phyloP scores from a whole-genome alignment of 805 yeast genomes.

The Blastobotrys chiropterorum region DNA sequence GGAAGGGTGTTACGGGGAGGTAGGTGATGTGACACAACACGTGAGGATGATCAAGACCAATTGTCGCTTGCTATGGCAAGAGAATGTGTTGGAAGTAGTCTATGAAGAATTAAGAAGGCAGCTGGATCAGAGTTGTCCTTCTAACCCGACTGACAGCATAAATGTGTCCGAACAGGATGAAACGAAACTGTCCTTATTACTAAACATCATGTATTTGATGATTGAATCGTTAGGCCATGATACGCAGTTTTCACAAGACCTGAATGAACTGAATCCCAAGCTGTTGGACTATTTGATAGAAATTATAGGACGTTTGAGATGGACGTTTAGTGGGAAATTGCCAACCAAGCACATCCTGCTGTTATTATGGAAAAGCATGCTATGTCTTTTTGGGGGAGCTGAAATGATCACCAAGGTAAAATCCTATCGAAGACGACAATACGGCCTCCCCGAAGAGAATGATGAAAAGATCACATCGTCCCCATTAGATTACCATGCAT shows the following conservation, averaged over 20 bases:
- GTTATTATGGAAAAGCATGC: conserved; percentile 44
- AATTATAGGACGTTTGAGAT: conserved; percentile 62
- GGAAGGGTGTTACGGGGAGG: conserved; percentile 29
- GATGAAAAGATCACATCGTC: conserved; percentile 45
- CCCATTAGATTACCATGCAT: conserved; percentile 79
- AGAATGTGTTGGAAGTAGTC: conserved; percentile 11
- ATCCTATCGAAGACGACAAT: conserved; percentile 38
- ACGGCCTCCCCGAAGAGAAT: conserved; percentile 29
- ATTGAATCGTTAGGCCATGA: conserved; percentile 10
- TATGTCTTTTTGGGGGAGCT: conserved; percentile 57
- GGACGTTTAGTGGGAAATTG: conserved; percentile 42
- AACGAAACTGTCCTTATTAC: conserved; percentile 5
- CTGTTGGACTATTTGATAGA: conserved; percentile 41
- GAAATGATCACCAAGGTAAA: conserved; percentile 38
- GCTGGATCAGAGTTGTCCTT: conserved; percentile 3
- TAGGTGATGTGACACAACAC: conserved; percentile 21
- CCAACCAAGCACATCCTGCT: conserved; percentile 43
- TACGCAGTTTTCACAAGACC: conserved; percentile 16
- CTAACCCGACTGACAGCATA: neutral
- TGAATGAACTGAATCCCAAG: conserved; percentile 23
- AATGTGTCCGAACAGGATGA: neutral
- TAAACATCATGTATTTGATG: conserved; percentile 26
- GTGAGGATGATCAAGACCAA: conserved; percentile 24
- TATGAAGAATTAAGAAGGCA: neutral
- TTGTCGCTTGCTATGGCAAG: conserved; percentile 19